Evolutionary conservation across 176 grass and related monocot genomes (phyloP).

Genomic region (Metroxylon sagu): DNA sequence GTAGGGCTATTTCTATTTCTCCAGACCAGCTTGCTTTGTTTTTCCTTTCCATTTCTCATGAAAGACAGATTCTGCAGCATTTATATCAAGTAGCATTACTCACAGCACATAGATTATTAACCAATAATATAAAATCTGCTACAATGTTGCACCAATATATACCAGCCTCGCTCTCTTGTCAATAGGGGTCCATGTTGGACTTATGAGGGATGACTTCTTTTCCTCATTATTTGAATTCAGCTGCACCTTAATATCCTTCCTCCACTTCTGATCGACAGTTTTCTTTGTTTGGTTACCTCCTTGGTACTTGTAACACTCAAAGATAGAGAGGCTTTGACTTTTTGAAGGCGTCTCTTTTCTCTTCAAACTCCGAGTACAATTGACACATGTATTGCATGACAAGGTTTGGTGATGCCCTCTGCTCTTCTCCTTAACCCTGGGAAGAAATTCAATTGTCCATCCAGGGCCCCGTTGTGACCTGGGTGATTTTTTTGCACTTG

Average conservation of each 20-base stretch:
- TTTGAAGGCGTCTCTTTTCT: slow-evolving; percentile 28
- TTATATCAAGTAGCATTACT: not conserved
- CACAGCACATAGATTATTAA: too few relatives aligned
- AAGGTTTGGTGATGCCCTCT: slow-evolving; percentile 24
- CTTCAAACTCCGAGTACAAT: slow-evolving; percentile 21
- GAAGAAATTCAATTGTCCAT: slow-evolving; percentile 57
- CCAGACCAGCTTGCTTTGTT: slow-evolving; percentile 90
- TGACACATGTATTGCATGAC: slow-evolving; percentile 25
- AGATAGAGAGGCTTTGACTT: slow-evolving; percentile 38
- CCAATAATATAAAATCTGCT: too few relatives aligned
- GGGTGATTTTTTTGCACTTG: slow-evolving; percentile 6
- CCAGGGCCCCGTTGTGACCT: not conserved
- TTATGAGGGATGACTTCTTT: slow-evolving; percentile 33
- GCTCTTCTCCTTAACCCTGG: slow-evolving; percentile 43
- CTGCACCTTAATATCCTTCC: slow-evolving; percentile 40
- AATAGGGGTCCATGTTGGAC: slow-evolving; percentile 66
- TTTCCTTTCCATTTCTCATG: slow-evolving; percentile 67
- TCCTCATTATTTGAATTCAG: slow-evolving; percentile 29
- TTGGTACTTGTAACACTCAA: slow-evolving; percentile 58
- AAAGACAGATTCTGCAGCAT: slow-evolving; percentile 80
- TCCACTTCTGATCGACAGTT: slow-evolving; percentile 24
- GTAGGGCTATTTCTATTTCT: slow-evolving; percentile 55
- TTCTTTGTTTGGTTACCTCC: slow-evolving; percentile 24
- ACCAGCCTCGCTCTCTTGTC: slow-evolving; percentile 95
- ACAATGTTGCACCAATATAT: not conserved